A percentile compares a stretch with the other conserved stretches of the same genome.
phyloP scores from a whole-genome alignment of 805 yeast species.

The Cephaloascus fragrans region DNA sequence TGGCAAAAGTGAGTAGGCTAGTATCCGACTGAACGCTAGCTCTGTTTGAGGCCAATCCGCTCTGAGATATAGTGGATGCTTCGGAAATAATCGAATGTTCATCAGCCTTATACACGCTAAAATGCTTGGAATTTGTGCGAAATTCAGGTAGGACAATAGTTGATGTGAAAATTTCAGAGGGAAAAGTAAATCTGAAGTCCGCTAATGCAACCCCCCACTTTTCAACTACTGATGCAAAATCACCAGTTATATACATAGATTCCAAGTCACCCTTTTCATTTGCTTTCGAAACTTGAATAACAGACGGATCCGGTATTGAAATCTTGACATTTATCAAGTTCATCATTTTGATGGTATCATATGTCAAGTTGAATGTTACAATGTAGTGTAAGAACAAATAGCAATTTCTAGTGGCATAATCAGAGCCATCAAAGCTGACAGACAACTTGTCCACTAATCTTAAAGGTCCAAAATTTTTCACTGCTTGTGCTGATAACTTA shows the following conservation, averaged over 20 bases:
- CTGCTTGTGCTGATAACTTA: slow-evolving; percentile 11
- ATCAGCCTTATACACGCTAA: background rate
- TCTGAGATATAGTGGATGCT: background rate
- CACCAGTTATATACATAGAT: slow-evolving; percentile 17
- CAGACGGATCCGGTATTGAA: slow-evolving; percentile 14
- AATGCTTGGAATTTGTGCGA: slow-evolving; percentile 1
- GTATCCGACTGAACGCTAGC: background rate
- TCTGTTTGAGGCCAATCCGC: background rate
- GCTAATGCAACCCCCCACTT: slow-evolving; percentile 34
- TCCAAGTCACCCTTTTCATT: slow-evolving; percentile 2
- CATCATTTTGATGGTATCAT: slow-evolving; percentile 4
- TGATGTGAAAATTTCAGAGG: slow-evolving; percentile 24
- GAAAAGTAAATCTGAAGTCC: slow-evolving; percentile 20
- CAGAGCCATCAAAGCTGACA: slow-evolving; percentile 11
- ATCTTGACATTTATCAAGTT: slow-evolving; percentile 6
- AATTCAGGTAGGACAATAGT: slow-evolving; percentile 12
- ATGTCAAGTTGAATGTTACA: slow-evolving; percentile 12
- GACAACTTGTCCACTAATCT: slow-evolving; percentile 23
- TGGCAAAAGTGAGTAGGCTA: background rate
- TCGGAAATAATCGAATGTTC: background rate
- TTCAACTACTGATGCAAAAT: slow-evolving; percentile 21
- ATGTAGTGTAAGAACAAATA: slow-evolving; percentile 25
- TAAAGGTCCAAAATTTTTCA: slow-evolving; percentile 22
- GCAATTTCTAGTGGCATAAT: slow-evolving; percentile 8
- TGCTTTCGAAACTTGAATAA: slow-evolving; percentile 10